These are phyloP conservation scores for Sugiyamaella pinicola DNA, from an alignment of 1,139 yeast genomes.

Conservation along the genomic window DNA sequence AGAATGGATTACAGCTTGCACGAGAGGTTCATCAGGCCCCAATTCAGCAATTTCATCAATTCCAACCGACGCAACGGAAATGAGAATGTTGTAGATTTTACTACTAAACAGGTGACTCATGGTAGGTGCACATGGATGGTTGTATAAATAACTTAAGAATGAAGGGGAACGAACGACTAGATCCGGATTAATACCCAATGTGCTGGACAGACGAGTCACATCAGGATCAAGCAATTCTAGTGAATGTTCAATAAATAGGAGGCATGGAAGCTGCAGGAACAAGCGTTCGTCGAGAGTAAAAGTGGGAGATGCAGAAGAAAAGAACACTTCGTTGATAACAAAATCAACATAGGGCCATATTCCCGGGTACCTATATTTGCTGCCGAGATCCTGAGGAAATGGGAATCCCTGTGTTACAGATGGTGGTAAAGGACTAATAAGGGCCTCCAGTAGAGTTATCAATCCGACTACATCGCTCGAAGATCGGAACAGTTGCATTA, in stretches of 20 bases:
- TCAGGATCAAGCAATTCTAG: constrained; percentile 66
- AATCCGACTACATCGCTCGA: constrained; percentile 59
- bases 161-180: constrained; percentile 48
- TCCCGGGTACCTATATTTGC: constrained; percentile 59
- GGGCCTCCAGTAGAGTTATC: constrained; percentile 51
- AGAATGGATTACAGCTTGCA: constrained; percentile 41
- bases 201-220: constrained; percentile 48
- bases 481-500: constrained; percentile 37
- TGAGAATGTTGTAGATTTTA: constrained; percentile 56
- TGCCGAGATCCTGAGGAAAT: constrained; percentile 69
- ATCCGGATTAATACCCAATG: constrained; percentile 49
- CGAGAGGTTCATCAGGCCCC: constrained; percentile 36
- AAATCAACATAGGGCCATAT: constrained; percentile 82
- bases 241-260: constrained; percentile 56
- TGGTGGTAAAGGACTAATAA: constrained; percentile 37
- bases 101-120: constrained; percentile 65
- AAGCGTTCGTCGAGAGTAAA: constrained; percentile 45
- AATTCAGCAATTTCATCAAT: constrained; percentile 55
- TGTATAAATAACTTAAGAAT: constrained; percentile 47
- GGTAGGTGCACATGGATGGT: constrained; percentile 71
- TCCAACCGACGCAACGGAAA: constrained; percentile 58
- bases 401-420: constrained; percentile 43
- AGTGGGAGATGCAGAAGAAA: constrained; percentile 44
- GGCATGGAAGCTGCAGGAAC: constrained; percentile 55
- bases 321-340: constrained; percentile 65